These are phyloP conservation scores for Candida insectalens DNA, from an alignment of 805 yeast genomes.

Conservation along the genomic window DNA sequence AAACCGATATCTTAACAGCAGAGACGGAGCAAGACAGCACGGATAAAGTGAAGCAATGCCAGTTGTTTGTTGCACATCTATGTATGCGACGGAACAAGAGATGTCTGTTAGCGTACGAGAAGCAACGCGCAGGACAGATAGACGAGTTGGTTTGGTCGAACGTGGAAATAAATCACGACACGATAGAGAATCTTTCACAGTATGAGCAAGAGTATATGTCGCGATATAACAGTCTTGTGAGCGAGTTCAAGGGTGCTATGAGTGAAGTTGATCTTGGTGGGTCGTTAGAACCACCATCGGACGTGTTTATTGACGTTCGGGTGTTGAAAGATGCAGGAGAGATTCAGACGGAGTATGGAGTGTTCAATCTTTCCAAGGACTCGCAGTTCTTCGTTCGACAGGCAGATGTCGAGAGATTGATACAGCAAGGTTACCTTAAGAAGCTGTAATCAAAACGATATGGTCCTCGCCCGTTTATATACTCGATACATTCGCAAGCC, in stretches of 20 bases:
- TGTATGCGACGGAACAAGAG: slow-evolving; percentile 85
- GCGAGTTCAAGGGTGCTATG: slow-evolving; percentile 69
- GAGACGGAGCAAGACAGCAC: slow-evolving; percentile 25
- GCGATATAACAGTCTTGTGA: slow-evolving; percentile 58
- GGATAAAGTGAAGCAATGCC: slow-evolving; percentile 47
- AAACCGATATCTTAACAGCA: slow-evolving; percentile 29
- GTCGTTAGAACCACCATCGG: slow-evolving; percentile 81
- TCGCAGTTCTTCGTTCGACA: slow-evolving; percentile 92
- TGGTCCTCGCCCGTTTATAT: no score
- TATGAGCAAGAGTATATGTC: slow-evolving; percentile 73
- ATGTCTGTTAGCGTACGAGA: slow-evolving; percentile 78
- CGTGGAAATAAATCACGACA: slow-evolving; percentile 34
- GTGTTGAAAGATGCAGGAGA: slow-evolving; percentile 94
- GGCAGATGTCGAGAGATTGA: slow-evolving; percentile 86
- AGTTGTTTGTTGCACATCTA: slow-evolving; percentile 58
- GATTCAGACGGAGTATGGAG: slow-evolving; percentile 95
- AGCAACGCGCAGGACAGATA: slow-evolving; percentile 56
- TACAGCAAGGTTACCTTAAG: slow-evolving; percentile 89
- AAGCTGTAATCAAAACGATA: no score
- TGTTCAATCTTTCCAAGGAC: slow-evolving; percentile 83
- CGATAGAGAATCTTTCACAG: slow-evolving; percentile 50
- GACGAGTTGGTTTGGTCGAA: slow-evolving; percentile 67
- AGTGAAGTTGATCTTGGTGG: slow-evolving; percentile 84
- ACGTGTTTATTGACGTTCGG: slow-evolving; percentile 87
- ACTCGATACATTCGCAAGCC: slow-evolving; percentile 1